Evolutionary conservation across 2,329 filamentous ascomycete genomes (phyloP), one percentile per base, ranked within the genome.

Genomic region (Fusarium nelsonii): DNA sequence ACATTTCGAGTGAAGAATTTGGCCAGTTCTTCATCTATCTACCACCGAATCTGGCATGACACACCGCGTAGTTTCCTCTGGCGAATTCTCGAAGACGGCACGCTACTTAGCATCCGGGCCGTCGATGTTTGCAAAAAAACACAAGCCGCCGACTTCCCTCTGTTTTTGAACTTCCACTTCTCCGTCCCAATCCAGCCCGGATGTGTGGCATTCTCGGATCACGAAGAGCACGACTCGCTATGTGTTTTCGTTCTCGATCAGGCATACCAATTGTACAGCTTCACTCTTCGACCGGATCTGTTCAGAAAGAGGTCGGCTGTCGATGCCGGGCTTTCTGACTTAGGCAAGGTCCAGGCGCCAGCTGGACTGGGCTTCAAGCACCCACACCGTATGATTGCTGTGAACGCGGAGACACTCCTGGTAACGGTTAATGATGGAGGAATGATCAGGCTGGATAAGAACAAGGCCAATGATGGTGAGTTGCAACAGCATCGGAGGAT

Each of bases 31-130:
- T 91, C 93, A 30, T 93, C 93, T 4, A 86, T 98, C 58, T 97
- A 93, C 82, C 94, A 97, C 79, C 90, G 96, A 57, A 87, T 88
- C 78, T 87, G 91, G 78, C 88, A 91, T 75, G 84, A 87, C 68
- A 90, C 91, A 68, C 96, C 96, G 39, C 90, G 92, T 76, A 93
- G 89, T 79, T 97, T 98, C 77, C 85, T 97, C 48, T 99, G 96
- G 96, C 89, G 95, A 72, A 86, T 98, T 39, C 82, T 97, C 64
- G 91, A 97, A 75, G 89, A 93, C 74, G 89, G 90, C 75, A 92
- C 88, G 71, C 84, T 93, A 66, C 84, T 99, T 72, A 95, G 96
- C 80, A 85, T 99, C 51, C 91, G 93, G 76, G 90, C 89, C 40
- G 89, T 92, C 63, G 96, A 99, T 80, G 82, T 97, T 70, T 91